Base-by-base conservation (phyloP, 352 stramenopile genomes). In the Phytophthora nicotianae region DNA sequence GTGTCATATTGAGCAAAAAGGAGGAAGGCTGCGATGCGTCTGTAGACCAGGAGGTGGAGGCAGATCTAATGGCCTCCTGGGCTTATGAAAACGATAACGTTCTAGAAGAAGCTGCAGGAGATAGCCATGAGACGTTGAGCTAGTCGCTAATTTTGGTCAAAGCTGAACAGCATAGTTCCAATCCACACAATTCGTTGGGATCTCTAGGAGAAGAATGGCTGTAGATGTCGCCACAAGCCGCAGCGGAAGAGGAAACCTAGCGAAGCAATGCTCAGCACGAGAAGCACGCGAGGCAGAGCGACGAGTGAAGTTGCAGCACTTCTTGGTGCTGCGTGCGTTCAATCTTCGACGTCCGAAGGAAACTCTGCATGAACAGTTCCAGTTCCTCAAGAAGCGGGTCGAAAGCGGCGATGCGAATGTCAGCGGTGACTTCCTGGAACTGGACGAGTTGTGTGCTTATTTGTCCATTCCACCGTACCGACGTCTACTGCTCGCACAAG, bases 261-360 rank as follows among this genome's bases (percentile, higher is more conserved):
- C 33, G 5, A 74, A 54, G 21, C 27, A 57, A 6, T 33, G 14
- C 2, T 63, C 40, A 13, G 50, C 63, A 50, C 49, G 48, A 58
- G 45, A 64, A 71, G 33, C 23, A 26, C 62, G 70, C 4, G 70
- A 73, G 0, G 50, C 50, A 10, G 66, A 88, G 14, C 77, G 81
- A 29, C 68, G 70, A 0, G 54, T 82, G 14, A 89, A 93, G 63
- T 62, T 93, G 58, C 84, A 95, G 58, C 73, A 90, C 32, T 93
- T 95, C 35, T 62, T 93, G 32, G 74, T 91, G 38, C 75, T 93
- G 58, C 89, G 89, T 38, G 87, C 87, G 16, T 95, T 89, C 66
- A 95, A 94, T 66, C 50, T 92, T 40, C 83, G 87, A 23, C 75
- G 78, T 32, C 56, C 64, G 17, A 79, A 74, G 51, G 72, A 86